A percentile compares a stretch with the other conserved stretches of the same genome.
phyloP scores from a whole-genome alignment of 1,284 basidiomycete genomes.

The Ustilago nuda region DNA sequence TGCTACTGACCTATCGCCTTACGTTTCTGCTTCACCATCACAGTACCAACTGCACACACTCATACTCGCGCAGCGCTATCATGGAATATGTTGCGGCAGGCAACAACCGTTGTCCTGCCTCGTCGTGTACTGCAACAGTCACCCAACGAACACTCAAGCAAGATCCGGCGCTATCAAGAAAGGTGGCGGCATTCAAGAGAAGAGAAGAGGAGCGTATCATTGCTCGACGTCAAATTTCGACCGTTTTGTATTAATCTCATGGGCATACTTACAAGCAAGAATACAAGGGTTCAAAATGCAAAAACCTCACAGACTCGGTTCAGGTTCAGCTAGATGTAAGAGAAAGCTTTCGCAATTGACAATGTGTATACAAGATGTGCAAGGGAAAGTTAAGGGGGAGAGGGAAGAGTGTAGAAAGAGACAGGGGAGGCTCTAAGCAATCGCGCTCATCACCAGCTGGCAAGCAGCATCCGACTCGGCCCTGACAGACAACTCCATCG shows the following conservation, averaged over 20 bases:
- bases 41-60: conserved; percentile 38
- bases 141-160: conserved; percentile 20
- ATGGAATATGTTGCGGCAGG: conserved; percentile 29
- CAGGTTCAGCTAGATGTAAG: neutral
- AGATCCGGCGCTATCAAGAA: conserved; percentile 33
- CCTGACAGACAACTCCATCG: conserved; percentile 90
- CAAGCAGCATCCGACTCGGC: conserved; percentile 89
- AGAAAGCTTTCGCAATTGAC: conserved; percentile 13
- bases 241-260: conserved; percentile 28
- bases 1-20: neutral
- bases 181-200: conserved; percentile 46
- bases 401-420: neutral
- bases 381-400: neutral
- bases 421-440: conserved; percentile 69
- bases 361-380: conserved; percentile 1
- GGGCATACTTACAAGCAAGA: conserved; percentile 2
- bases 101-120: conserved; percentile 45
- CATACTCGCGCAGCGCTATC: conserved; percentile 40
- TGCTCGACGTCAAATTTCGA: conserved; percentile 34
- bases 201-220: conserved; percentile 41
- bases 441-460: conserved; percentile 87
- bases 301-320: neutral
- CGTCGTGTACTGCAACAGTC: conserved; percentile 25
- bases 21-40: neutral
- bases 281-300: neutral